Evolutionary conservation across 345 rosid genomes (phyloP).

Genomic region (Acer yangbiense): DNA sequence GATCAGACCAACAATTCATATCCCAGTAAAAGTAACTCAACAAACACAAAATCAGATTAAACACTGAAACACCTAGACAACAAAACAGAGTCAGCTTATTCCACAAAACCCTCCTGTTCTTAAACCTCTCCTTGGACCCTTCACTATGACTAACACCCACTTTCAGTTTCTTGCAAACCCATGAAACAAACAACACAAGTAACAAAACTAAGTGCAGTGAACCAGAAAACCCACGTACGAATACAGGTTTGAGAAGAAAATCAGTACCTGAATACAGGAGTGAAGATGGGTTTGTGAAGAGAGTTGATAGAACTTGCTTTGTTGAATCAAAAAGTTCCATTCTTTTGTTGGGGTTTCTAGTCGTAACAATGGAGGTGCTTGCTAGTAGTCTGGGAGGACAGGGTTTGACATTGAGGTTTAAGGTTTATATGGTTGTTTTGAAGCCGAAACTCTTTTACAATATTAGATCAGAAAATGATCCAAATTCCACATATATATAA

Average conservation of each 20-base stretch:
- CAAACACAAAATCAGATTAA: slow-evolving; percentile 36
- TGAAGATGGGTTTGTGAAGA: slow-evolving; percentile 12
- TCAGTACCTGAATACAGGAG: slow-evolving; percentile 19
- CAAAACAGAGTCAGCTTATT: slow-evolving; percentile 35
- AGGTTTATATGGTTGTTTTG: background rate
- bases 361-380: background rate
- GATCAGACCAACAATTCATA: slow-evolving; percentile 41
- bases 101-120: slow-evolving; percentile 23
- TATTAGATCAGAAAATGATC: too few relatives aligned
- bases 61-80: slow-evolving; percentile 40
- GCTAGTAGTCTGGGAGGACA: background rate
- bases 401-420: too few relatives aligned
- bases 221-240: slow-evolving; percentile 39
- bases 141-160: slow-evolving; percentile 3
- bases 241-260: slow-evolving; percentile 35
- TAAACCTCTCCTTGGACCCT: slow-evolving; percentile 20
- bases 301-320: background rate
- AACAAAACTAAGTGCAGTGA: slow-evolving; percentile 32
- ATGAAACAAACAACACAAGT: slow-evolving; percentile 24
- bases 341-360: background rate
- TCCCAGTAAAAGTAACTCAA: slow-evolving; percentile 43
- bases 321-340: slow-evolving; percentile 22
- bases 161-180: slow-evolving; percentile 10
- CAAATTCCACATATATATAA: too few relatives aligned
- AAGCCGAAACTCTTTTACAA: background rate